These are phyloP conservation scores for Oryza meyeriana DNA, from an alignment of 176 grass and related monocot species.

Conservation along the genomic window DNA sequence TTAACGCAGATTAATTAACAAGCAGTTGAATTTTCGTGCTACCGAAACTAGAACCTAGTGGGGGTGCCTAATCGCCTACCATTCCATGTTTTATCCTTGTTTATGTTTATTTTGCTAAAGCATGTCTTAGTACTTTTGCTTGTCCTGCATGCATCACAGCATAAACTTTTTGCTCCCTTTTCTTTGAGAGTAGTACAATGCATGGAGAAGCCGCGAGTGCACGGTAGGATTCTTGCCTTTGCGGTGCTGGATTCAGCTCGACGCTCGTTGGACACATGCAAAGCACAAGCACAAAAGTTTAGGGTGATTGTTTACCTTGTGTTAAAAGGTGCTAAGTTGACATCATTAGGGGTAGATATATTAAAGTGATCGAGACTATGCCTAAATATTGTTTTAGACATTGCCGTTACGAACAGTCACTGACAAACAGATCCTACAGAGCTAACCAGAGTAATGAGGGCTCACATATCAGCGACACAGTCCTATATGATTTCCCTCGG, in stretches of 20 bases:
- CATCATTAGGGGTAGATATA: conserved; percentile 16
- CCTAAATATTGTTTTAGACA: neutral
- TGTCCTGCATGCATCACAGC: conserved; percentile 1
- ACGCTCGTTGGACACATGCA: conserved; percentile 26
- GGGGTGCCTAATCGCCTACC: conserved; percentile 20
- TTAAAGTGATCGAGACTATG: neutral
- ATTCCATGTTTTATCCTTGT: conserved; percentile 26
- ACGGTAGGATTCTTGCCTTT: conserved; percentile 24
- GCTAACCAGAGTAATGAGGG: neutral
- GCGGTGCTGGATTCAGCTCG: conserved; percentile 29
- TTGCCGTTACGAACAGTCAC: neutral
- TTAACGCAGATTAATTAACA: conserved; percentile 20
- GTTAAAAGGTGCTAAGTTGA: conserved; percentile 38
- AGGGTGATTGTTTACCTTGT: neutral
- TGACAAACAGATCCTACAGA: neutral
- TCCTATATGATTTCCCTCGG: neutral
- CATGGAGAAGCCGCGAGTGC: conserved; percentile 27
- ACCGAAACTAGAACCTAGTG: conserved; percentile 9
- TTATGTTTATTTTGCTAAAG: conserved; percentile 19
- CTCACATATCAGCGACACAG: neutral
- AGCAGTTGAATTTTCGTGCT: conserved; percentile 22
- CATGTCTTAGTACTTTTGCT: conserved; percentile 3
- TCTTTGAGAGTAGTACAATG: neutral
- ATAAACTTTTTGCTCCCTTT: neutral
- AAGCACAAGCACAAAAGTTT: conserved; percentile 31